Evolutionary conservation across 1,284 basidiomycete genomes (phyloP).

Genomic region (Ganoderma sinense): DNA sequence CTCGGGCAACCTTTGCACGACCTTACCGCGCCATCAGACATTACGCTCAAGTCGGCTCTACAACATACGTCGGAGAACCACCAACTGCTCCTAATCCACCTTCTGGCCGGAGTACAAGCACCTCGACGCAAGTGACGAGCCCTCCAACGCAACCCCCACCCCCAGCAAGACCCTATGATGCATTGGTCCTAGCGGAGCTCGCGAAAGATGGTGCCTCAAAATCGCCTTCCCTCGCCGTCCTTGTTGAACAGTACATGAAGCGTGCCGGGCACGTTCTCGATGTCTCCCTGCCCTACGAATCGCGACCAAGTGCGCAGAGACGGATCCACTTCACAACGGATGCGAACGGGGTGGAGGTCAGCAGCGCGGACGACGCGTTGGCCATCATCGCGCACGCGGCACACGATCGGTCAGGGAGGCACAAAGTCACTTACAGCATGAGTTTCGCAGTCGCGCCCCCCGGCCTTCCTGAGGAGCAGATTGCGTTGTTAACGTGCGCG

Average conservation of each 20-base stretch:
- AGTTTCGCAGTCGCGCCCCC: conserved; percentile 63
- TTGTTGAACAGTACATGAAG: conserved; percentile 47
- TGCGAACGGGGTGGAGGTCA: conserved; percentile 9
- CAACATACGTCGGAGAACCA: conserved; percentile 36
- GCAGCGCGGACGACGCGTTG: conserved; percentile 50
- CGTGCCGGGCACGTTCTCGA: conserved; percentile 53
- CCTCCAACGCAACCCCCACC: conserved; percentile 8
- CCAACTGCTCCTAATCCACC: conserved; percentile 29
- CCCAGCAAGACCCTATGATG: conserved; percentile 31
- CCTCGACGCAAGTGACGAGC: background rate
- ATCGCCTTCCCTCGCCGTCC: conserved; percentile 28
- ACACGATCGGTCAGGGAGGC: conserved; percentile 44
- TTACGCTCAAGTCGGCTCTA: conserved; percentile 39
- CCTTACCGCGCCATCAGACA: conserved; percentile 12
- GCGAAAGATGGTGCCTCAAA: conserved; percentile 7
- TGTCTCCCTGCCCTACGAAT: conserved; percentile 57
- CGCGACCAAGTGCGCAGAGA: conserved; percentile 47
- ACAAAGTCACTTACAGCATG: conserved; percentile 65
- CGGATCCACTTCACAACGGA: conserved; percentile 39
- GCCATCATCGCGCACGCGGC: conserved; percentile 67
- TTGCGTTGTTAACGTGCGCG: conserved; percentile 66
- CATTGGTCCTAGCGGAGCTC: conserved; percentile 30
- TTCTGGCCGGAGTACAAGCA: conserved; percentile 7
- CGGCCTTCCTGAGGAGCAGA: conserved; percentile 41
- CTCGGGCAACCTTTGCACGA: background rate